Evolutionary conservation across 306 rosid genomes (phyloP), one percentile per base, ranked within the genome.

Genomic region (Gillenia trifoliata): DNA sequence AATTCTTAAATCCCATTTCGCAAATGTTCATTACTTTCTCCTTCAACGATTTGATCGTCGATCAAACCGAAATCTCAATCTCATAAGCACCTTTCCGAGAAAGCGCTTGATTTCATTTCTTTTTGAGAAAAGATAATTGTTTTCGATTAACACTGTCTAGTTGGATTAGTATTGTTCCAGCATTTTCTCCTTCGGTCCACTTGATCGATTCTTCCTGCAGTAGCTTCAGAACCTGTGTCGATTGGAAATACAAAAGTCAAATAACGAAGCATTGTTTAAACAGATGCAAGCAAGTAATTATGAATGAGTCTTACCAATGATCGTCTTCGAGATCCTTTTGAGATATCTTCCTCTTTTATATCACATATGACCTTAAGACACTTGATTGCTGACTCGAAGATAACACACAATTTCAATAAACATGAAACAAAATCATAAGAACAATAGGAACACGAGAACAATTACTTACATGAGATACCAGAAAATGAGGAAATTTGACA

Each of bases 341-440:
- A 73, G 71, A 26, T 79, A 70, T 83, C 84, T 82, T 82, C 77
- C 55, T 86, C 84, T 71, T 68, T 75, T 74, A 84, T 70, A 56
- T 81, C 89, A n/a, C 92, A 55, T 61, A 88, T 85, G 79, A 87
- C 85, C 83, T 90, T 94, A 68, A 94, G 93, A 83, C 77, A 50
- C 80, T 88, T 82, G 49, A 87, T 60, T 72, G 97, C 99, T 89
- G 88, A 81, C 17, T 64, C 43, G 77, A 57, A 81, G 56, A 77
- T 22, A 38, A 62, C 33, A 55, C 61, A 82, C 55, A 9, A 72
- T 57, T 66, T 65, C 61, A 38, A 19, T 33, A 68, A 34, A 50
- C 60, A 52, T 20, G 63, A 34, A 25, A 77, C 60, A 6, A 41
- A 57, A 22, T 1, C 7, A 20, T 11, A 71, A 60, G 60, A 13